Conservation (phyloP, 2,329 filamentous ascomycete genomes). For the Paraphoma chrysanthemicola region DNA sequence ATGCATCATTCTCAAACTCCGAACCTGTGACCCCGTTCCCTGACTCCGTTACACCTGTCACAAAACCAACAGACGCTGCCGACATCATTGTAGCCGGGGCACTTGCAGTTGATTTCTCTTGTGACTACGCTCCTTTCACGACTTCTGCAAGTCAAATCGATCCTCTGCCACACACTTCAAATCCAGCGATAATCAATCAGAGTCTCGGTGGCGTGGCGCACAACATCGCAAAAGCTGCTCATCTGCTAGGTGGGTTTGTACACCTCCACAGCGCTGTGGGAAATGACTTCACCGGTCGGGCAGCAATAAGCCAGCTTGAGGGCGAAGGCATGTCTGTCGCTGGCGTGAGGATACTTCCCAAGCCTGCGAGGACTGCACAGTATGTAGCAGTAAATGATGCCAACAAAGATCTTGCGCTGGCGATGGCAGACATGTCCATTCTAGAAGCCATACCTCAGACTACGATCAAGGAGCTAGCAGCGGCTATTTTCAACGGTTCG, state of each 20-base stretch:
- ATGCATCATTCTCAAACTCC: slow-evolving; percentile 22
- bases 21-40: slow-evolving; percentile 11
- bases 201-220: slow-evolving; percentile 90
- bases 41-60: neutral
- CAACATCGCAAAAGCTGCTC: slow-evolving; percentile 87
- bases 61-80: slow-evolving; percentile 6
- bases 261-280: slow-evolving; percentile 82
- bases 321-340: slow-evolving; percentile 68
- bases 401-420: slow-evolving; percentile 83
- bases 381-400: slow-evolving; percentile 89
- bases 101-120: slow-evolving; percentile 85
- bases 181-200: slow-evolving; percentile 80
- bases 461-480: slow-evolving; percentile 20
- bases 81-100: slow-evolving; percentile 91
- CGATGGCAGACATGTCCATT: slow-evolving; percentile 95
- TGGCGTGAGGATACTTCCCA: slow-evolving; percentile 60
- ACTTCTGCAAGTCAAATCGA: slow-evolving; percentile 46
- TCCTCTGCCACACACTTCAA: slow-evolving; percentile 77
- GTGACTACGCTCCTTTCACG: slow-evolving; percentile 70
- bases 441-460: slow-evolving; percentile 59
- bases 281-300: slow-evolving; percentile 78
- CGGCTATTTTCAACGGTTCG: slow-evolving; percentile 14
- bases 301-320: slow-evolving; percentile 71
- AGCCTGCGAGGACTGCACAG: slow-evolving; percentile 76
- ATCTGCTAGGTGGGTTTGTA: slow-evolving; percentile 70